Conservation (phyloP, 805 yeast species). For the Nakazawaea molendinolei region DNA sequence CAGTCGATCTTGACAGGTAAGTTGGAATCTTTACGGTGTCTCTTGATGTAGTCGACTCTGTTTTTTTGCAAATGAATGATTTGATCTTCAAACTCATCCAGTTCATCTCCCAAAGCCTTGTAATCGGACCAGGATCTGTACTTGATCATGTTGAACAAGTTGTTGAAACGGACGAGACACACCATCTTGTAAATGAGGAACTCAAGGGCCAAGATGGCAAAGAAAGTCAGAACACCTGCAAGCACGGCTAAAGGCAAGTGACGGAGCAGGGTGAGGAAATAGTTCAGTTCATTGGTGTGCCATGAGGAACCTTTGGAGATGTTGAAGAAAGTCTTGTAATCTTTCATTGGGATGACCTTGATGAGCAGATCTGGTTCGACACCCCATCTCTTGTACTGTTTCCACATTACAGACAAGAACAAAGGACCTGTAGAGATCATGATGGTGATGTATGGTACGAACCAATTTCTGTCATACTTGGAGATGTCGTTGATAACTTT, state of each 20-base stretch:
- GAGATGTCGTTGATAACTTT: constrained; percentile 61
- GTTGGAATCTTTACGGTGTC: constrained; percentile 51
- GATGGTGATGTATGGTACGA: constrained; percentile 83
- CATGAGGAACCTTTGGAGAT: constrained; percentile 84
- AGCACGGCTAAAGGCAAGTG: constrained; percentile 70
- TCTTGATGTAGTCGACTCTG: constrained; percentile 20
- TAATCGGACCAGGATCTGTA: neutral
- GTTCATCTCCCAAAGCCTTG: neutral
- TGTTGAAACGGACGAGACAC: constrained; percentile 14
- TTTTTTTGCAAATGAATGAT: constrained; percentile 7
- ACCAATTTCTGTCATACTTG: constrained; percentile 65
- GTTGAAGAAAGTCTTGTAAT: constrained; percentile 73
- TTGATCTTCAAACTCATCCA: neutral
- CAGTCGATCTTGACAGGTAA: constrained; percentile 35
- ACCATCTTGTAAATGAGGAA: constrained; percentile 34
- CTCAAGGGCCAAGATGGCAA: constrained; percentile 37
- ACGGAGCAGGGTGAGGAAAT: constrained; percentile 64
- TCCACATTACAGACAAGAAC: constrained; percentile 80
- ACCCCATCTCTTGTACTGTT: constrained; percentile 78
- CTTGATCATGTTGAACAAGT: constrained; percentile 2
- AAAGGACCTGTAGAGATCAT: constrained; percentile 93
- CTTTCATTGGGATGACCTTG: constrained; percentile 63
- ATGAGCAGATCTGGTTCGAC: constrained; percentile 31
- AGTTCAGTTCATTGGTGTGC: constrained; percentile 84
- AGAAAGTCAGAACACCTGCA: constrained; percentile 59